Evolutionary conservation across 148 eudicot genomes (phyloP), one percentile per base, ranked within the genome.

Genomic region (Spergularia marina): DNA sequence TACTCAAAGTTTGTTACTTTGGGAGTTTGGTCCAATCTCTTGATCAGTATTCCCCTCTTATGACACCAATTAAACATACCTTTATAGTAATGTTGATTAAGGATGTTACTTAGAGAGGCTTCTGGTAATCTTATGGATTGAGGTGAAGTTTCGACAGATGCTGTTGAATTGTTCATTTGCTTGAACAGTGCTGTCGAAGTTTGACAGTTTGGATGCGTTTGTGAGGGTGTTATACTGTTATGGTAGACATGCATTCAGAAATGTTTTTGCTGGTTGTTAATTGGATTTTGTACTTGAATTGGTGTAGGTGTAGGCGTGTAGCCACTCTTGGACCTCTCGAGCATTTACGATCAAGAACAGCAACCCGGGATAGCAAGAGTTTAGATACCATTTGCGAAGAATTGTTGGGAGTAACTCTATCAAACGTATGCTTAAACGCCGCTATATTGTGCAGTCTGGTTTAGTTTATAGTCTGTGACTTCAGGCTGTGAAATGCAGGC

Each of bases 321-420:
- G 71, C 99, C 99, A 7, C 90, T 82, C 79, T 25, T 95, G n/a
- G 99, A 95, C 75, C 86, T 95, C 53, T 86, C 87, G 39, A 88
- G 85, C 78, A 78, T 95, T 69, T 87, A 92, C 82, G 71, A 82
- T 84, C 89, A 86, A 78, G 83, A 82, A 59, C 86, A 83, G 68
- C 85, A 85, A 76, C 72, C 66, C 12, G 89, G 90, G 86, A 92
- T 72, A 84, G 21, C 54, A 92, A 92, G 91, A 95, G 99, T 85
- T 85, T 95, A 83, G 94, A 96, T 68, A 72, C 87, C 20, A 91
- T 95, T 64, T 95, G 99, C 65, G 74, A 84, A 61, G 97, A 92
- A 76, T 83, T 91, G 72, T 73, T 95, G 72, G 97, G 94, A 14
- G 55, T 91, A 56, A 73, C 90, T 63, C 85, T 95, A 73, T 88